A percentile compares a stretch with the other conserved stretches of the same genome.
Evolutionary conservation across 2,329 filamentous ascomycete species (phyloP).

Genomic region (Hypocreales sp.): DNA sequence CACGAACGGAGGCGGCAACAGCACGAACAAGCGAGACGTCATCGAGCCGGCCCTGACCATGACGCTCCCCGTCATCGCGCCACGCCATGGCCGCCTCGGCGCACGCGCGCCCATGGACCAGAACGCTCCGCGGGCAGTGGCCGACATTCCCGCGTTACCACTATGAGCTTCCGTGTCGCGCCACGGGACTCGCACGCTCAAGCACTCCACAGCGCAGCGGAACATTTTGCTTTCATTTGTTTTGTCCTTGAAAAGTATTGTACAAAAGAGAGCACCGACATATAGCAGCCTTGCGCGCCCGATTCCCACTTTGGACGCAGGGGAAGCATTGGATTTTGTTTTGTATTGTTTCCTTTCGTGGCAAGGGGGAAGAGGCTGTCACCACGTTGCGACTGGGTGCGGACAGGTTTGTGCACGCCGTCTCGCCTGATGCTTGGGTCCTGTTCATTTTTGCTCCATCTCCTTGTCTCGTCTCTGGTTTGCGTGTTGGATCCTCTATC

Average conservation of each 20-base stretch:
- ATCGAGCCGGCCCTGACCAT: conserved; percentile 5
- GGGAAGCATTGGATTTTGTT: too few relatives aligned
- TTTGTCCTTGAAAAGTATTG: conserved; percentile 5
- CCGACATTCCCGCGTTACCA: too few relatives aligned
- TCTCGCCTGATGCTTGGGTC: too few relatives aligned
- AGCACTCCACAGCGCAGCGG: conserved; percentile 2
- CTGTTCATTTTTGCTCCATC: not conserved
- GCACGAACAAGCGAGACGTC: conserved; percentile 11
- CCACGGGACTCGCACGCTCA: not conserved
- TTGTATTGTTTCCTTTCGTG: too few relatives aligned
- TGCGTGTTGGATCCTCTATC: too few relatives aligned
- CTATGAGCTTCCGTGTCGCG: too few relatives aligned
- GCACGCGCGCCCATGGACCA: conserved; percentile 3
- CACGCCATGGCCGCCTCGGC: not conserved
- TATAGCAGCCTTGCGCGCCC: conserved; percentile 3
- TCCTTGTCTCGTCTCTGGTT: conserved; percentile 1
- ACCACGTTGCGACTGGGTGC: too few relatives aligned
- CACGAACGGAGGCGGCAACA: conserved; percentile 9
- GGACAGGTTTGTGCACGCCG: too few relatives aligned
- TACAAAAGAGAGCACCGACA: conserved; percentile 6
- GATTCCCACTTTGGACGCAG: too few relatives aligned
- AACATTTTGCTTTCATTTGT: not conserved
- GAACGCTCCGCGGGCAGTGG: conserved; percentile 3
- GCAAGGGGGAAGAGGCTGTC: too few relatives aligned
- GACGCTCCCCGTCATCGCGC: not conserved